Percentiles rank a stretch among this genome's conserved stretches.
Evolutionary conservation across 257 asterid genomes (phyloP).

Genomic region (Ocimum tenuiflorum): DNA sequence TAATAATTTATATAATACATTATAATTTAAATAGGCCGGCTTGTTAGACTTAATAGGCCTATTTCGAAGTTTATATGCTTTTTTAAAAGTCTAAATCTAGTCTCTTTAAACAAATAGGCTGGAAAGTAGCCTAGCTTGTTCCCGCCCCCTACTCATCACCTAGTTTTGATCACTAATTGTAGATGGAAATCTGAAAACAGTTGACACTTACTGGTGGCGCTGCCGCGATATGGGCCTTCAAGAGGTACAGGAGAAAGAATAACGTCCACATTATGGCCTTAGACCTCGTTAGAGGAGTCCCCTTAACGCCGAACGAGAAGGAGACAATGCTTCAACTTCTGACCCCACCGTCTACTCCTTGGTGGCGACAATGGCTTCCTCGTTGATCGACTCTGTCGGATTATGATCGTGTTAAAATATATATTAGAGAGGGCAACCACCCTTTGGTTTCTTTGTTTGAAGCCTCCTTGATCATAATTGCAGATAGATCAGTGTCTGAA

Average conservation of each 20-base stretch:
- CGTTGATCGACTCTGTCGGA: constrained; percentile 14
- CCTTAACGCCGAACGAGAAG: constrained; percentile 79
- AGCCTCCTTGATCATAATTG: too few species aligned
- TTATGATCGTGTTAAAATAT: too few species aligned
- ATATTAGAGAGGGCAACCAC: too few species aligned
- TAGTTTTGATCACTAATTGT: constrained; percentile 9
- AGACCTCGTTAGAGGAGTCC: constrained; percentile 78
- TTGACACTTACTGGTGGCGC: constrained; percentile 67
- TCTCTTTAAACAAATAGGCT: too few species aligned
- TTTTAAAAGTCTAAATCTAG: too few species aligned
- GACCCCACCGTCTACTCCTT: constrained; percentile 55
- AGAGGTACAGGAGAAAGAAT: constrained; percentile 58
- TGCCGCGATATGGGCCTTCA: constrained; percentile 77
- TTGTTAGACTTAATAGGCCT: too few species aligned
- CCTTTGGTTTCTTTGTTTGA: too few species aligned
- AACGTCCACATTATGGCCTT: constrained; percentile 84
- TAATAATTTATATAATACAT: too few species aligned
- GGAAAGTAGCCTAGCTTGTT: too few species aligned
- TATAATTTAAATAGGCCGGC: too few species aligned
- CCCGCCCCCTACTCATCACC: too few species aligned
- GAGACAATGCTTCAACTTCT: constrained; percentile 80
- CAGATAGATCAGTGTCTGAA: neutral
- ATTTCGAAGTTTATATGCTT: too few species aligned
- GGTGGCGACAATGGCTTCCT: constrained; percentile 60
- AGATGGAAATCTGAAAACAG: constrained; percentile 28